phyloP scores from a whole-genome alignment of 768 basidiomycete genomes.

The Amyloporia xantha region DNA sequence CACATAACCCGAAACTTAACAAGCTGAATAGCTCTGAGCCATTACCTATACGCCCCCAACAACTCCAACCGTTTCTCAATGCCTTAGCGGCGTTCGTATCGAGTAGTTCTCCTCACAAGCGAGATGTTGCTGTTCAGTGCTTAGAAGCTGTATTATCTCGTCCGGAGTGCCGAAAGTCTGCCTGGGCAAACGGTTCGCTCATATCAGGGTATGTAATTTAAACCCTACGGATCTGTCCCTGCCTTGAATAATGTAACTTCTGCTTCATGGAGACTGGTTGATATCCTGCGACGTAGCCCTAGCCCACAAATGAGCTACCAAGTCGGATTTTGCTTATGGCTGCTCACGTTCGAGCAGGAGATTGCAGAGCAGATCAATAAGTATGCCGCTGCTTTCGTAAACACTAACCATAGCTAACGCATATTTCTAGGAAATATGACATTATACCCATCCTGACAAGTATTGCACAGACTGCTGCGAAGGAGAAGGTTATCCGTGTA shows the following conservation, averaged over 20 bases:
- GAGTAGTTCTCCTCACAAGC: constrained; percentile 52
- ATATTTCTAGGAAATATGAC: constrained; percentile 66
- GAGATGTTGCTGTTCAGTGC: constrained; percentile 89
- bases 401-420: neutral
- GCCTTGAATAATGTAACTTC: neutral
- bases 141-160: constrained; percentile 79
- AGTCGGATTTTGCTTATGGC: constrained; percentile 88
- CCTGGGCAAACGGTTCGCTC: constrained; percentile 71
- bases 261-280: constrained; percentile 53
- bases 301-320: constrained; percentile 96
- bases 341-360: constrained; percentile 84
- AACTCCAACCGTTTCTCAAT: constrained; percentile 29
- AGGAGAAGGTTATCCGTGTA: constrained; percentile 95
- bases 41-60: constrained; percentile 19
- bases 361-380: constrained; percentile 84
- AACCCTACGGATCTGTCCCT: neutral
- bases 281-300: constrained; percentile 73
- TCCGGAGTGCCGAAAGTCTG: constrained; percentile 70
- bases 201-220: constrained; percentile 49
- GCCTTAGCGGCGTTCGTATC: constrained; percentile 23
- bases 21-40: constrained; percentile 20
- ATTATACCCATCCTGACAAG: constrained; percentile 79
- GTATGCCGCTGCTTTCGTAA: constrained; percentile 35
- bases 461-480: constrained; percentile 83
- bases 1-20: neutral